Evolutionary conservation across 139 green algal species (phyloP), one percentile per base, ranked within the genome.

Genomic region (Tetradesmus lagerheimii): DNA sequence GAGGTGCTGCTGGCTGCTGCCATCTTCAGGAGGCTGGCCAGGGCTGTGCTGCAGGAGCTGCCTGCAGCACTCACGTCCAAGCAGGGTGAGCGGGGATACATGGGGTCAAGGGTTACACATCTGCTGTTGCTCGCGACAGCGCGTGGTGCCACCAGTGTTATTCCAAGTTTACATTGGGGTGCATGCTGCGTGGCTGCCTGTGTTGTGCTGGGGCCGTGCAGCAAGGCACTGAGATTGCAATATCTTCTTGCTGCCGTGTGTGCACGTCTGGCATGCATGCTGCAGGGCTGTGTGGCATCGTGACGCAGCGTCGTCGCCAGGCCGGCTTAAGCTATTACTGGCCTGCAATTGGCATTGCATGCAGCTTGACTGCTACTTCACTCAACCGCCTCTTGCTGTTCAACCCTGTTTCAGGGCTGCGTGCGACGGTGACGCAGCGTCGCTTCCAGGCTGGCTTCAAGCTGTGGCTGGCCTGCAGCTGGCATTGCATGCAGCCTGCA

Each of bases 391-490:
- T 34, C 5, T 76, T n/a, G n/a, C n/a, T n/a, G n/a, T n/a, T n/a
- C n/a, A n/a, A n/a, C n/a, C n/a, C n/a, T n/a, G n/a, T n/a, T n/a
- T n/a, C n/a, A n/a, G n/a, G n/a, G n/a, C n/a, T n/a, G n/a, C n/a
- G n/a, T n/a, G n/a, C n/a, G n/a, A n/a, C n/a, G n/a, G n/a, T n/a
- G 0, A 20, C 25, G 2, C 8, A 34, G 8, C 66, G 84, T 2
- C 66, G 84, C 41, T 89, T 81, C 38, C 84, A 89, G 74, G 84
- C 84, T 43, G 84, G 84, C 15, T 31, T 81, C 66, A 89, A 89
- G 84, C 25, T 67, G 64, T 89, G 84, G 84, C 84, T 89, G 37
- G 67, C 50, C 4, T 64, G 45, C 1, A 37, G 4, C 11, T n/a
- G n/a, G n/a, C n/a, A n/a, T n/a, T n/a, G n/a, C n/a, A n/a, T n/a